A percentile compares a stretch with the other conserved stretches of the same genome.
Evolutionary conservation across 257 asterid genomes (phyloP).

Genomic region (Cruciata laevipes): DNA sequence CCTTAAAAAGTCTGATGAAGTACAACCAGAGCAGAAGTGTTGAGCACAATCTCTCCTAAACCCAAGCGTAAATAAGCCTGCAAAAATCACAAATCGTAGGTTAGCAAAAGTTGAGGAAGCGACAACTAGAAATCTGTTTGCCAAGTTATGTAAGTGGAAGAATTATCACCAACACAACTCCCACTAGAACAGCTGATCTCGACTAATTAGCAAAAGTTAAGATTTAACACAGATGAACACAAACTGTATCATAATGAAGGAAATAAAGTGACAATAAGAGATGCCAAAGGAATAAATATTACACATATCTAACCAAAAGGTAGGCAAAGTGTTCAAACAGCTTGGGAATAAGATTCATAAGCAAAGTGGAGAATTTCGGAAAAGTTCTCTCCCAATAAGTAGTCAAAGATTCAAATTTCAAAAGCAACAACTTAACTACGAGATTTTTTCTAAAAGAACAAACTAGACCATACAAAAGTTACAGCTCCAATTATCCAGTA

Average conservation of each 20-base stretch:
- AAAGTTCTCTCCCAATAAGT: conserved; percentile 20
- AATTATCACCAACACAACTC: not conserved
- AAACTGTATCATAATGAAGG: conserved; percentile 11
- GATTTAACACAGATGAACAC: not conserved
- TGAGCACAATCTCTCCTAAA: not conserved
- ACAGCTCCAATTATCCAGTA: conserved; percentile 4
- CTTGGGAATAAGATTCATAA: conserved; percentile 34
- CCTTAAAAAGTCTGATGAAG: conserved; percentile 13
- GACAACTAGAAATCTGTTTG: not conserved
- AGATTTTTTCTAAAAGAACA: not conserved
- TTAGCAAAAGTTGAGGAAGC: conserved; percentile 2
- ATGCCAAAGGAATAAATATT: conserved; percentile 24
- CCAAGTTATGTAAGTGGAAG: not conserved
- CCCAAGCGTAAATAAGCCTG: conserved; percentile 17
- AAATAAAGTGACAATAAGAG: conserved; percentile 14
- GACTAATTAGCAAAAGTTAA: not conserved
- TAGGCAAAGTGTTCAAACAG: conserved; percentile 21
- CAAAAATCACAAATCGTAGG: not conserved
- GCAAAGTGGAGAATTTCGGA: conserved; percentile 23
- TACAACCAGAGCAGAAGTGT: conserved; percentile 8
- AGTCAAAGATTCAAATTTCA: conserved; percentile 16
- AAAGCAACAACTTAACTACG: conserved; percentile 2
- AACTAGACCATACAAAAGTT: not conserved
- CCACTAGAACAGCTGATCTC: conserved; percentile 19
- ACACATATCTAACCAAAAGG: conserved; percentile 17